Conservation (phyloP, 306 rosid genomes). For the Oemleria cerasiformis region DNA sequence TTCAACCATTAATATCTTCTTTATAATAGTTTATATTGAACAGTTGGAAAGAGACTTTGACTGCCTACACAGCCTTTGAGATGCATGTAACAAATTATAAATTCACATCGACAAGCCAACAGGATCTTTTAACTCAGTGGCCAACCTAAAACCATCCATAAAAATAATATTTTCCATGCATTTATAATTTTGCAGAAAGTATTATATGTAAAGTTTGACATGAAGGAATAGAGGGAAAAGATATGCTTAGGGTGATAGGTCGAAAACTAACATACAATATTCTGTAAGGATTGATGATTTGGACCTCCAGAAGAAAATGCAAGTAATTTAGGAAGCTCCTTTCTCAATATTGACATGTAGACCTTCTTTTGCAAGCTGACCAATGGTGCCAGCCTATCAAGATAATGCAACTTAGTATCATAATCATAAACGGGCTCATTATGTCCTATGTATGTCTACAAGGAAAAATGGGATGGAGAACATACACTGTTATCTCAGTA, state of each 20-base stretch:
- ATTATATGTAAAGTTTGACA: not conserved
- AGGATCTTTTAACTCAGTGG: not conserved
- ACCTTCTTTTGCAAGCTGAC: constrained; percentile 79
- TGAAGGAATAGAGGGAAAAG: not conserved
- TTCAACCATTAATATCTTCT: not conserved
- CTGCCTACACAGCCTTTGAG: not conserved
- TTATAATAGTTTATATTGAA: not conserved
- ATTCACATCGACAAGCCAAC: not conserved
- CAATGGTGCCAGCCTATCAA: constrained; percentile 69
- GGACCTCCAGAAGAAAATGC: constrained; percentile 71
- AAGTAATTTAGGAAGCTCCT: constrained; percentile 77
- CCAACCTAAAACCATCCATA: not conserved
- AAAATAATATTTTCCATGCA: not conserved
- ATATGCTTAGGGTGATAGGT: constrained; percentile 15
- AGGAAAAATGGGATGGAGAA: constrained; percentile 14
- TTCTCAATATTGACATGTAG: constrained; percentile 80
- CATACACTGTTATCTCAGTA: constrained; percentile 81
- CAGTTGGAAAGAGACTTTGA: not conserved
- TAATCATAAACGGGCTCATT: not conserved
- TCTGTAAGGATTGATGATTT: constrained; percentile 76
- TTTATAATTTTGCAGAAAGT: not conserved
- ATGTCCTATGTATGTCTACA: not conserved
- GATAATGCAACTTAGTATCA: constrained; percentile 26
- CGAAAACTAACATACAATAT: constrained; percentile 54
- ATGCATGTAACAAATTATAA: not conserved